Conservation (phyloP, 2,329 filamentous ascomycete species). For the Stemphylium beticola region DNA sequence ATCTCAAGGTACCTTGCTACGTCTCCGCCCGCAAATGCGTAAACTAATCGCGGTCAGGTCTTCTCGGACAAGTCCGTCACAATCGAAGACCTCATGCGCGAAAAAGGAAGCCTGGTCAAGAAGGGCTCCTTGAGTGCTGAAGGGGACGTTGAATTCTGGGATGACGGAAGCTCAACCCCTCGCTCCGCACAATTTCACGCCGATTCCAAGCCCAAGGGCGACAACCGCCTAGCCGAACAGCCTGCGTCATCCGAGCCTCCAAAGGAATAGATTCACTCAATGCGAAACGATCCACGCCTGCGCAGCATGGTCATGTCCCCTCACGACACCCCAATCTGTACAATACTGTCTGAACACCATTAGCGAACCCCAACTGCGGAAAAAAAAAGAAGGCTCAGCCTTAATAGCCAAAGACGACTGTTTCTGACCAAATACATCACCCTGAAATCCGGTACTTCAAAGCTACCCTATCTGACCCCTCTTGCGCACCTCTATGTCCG, state of each 20-base stretch:
- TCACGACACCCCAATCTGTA: neutral
- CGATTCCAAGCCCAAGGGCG: slow-evolving; percentile 34
- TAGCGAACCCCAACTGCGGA: neutral
- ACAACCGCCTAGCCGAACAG: slow-evolving; percentile 30
- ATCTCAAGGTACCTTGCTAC: slow-evolving; percentile 65
- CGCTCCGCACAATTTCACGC: slow-evolving; percentile 44
- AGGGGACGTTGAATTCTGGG: slow-evolving; percentile 93
- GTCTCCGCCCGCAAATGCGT: neutral
- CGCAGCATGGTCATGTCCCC: neutral
- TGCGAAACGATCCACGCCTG: neutral
- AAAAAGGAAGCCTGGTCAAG: slow-evolving; percentile 77
- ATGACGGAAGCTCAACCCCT: slow-evolving; percentile 63
- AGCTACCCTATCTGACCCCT: too few relatives aligned
- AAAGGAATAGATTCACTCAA: slow-evolving; percentile 11
- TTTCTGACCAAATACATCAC: too few relatives aligned
- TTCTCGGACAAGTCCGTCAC: slow-evolving; percentile 75
- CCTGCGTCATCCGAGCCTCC: slow-evolving; percentile 17
- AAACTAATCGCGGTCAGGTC: slow-evolving; percentile 55
- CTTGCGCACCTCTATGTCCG: too few relatives aligned
- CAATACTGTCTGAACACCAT: slow-evolving; percentile 8
- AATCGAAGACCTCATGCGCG: slow-evolving; percentile 76
- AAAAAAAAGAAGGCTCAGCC: neutral
- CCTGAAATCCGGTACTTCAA: too few relatives aligned
- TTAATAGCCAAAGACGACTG: neutral
- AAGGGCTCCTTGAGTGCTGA: slow-evolving; percentile 73